Conservation (phyloP, 192 early-diverging fungal species). For the Coemansia sp. region DNA sequence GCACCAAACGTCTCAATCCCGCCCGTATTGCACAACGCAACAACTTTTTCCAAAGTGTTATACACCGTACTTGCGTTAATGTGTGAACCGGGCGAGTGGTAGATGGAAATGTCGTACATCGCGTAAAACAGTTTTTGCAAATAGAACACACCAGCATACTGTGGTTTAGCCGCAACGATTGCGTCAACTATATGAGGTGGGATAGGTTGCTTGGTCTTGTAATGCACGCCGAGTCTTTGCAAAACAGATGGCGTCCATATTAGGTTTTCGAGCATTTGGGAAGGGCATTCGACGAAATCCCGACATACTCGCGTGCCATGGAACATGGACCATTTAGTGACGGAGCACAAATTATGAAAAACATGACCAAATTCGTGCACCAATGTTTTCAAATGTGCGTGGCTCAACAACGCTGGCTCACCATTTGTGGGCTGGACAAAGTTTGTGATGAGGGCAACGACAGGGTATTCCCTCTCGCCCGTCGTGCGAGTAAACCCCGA, state of each 20-base stretch:
- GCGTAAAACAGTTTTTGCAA: constrained; percentile 69
- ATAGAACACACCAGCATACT: constrained; percentile 59
- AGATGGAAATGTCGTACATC: constrained; percentile 64
- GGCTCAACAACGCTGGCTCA: constrained; percentile 61
- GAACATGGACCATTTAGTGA: constrained; percentile 63
- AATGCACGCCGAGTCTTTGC: constrained; percentile 56
- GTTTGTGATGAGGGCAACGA: constrained; percentile 61
- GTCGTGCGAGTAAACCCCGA: constrained; percentile 55
- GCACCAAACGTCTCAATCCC: constrained; percentile 35
- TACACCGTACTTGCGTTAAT: constrained; percentile 27
- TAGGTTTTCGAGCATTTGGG: constrained; percentile 78
- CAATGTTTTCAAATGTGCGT: constrained; percentile 69
- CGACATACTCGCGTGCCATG: constrained; percentile 66
- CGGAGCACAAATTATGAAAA: constrained; percentile 58
- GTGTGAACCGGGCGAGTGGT: constrained; percentile 35
- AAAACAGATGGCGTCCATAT: constrained; percentile 55
- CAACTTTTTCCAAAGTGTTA: constrained; percentile 17
- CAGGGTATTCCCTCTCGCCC: constrained; percentile 52
- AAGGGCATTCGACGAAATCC: constrained; percentile 79
- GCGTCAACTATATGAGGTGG: constrained; percentile 58
- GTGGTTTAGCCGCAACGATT: constrained; percentile 62
- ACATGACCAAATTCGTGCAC: constrained; percentile 75
- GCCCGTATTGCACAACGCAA: constrained; percentile 12
- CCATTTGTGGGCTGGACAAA: constrained; percentile 39
- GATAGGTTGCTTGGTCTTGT: constrained; percentile 59